These are phyloP conservation scores for Colletotrichum horii DNA, from an alignment of 2,329 filamentous ascomycete genomes.

Conservation along the genomic window DNA sequence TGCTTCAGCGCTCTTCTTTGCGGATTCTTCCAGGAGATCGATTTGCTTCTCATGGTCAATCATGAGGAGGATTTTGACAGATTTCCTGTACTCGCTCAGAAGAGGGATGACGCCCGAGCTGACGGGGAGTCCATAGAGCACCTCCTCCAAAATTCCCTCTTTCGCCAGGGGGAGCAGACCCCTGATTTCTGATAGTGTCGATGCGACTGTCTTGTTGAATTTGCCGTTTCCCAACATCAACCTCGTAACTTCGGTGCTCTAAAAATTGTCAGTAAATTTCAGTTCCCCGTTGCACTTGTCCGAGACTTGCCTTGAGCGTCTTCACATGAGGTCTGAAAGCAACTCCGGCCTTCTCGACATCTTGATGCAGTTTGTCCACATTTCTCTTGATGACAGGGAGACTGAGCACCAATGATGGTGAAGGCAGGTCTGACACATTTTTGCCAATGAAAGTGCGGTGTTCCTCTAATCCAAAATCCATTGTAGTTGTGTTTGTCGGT, in stretches of 20 bases:
- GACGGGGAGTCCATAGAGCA: conserved; percentile 45
- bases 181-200: conserved; percentile 44
- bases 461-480: conserved; percentile 34
- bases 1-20: neutral
- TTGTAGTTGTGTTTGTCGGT: neutral
- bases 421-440: conserved; percentile 37
- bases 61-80: conserved; percentile 39
- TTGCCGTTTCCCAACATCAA: conserved; percentile 44
- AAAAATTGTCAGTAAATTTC: neutral
- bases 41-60: conserved; percentile 41
- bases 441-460: conserved; percentile 40
- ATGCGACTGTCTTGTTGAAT: conserved; percentile 42
- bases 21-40: conserved; percentile 29
- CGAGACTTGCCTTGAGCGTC: conserved; percentile 41
- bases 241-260: conserved; percentile 41
- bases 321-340: conserved; percentile 49
- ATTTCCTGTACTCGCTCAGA: conserved; percentile 31
- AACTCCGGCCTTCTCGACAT: conserved; percentile 43
- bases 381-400: conserved; percentile 42
- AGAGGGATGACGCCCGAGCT: conserved; percentile 35
- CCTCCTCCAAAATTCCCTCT: conserved; percentile 44
- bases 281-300: accelerated
- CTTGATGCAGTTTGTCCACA: conserved; percentile 36
- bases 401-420: conserved; percentile 43
- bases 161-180: conserved; percentile 41